Conservation (phyloP, 1,139 yeast species). For the Protomyces macrosporus region DNA sequence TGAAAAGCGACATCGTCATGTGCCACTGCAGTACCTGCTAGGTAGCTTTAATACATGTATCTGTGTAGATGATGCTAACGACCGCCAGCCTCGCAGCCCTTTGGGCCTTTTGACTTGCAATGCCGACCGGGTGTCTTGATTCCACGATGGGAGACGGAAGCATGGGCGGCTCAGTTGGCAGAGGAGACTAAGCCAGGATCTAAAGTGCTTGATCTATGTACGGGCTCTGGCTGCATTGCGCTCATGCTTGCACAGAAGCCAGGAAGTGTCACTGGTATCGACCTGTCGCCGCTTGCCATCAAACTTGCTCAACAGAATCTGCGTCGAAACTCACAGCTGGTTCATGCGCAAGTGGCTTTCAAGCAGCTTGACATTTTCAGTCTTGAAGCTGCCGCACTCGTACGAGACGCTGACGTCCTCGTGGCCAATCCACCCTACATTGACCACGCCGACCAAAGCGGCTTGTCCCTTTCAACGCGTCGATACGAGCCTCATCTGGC, state of each 20-base stretch:
- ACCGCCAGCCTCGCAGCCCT: slow-evolving; percentile 76
- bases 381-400: slow-evolving; percentile 15
- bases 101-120: slow-evolving; percentile 58
- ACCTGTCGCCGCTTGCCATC: slow-evolving; percentile 54
- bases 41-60: slow-evolving; percentile 33
- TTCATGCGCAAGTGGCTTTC: slow-evolving; percentile 31
- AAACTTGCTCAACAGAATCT: slow-evolving; percentile 49
- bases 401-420: slow-evolving; percentile 46
- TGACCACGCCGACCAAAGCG: slow-evolving; percentile 46
- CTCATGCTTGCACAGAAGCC: slow-evolving; percentile 51
- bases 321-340: slow-evolving; percentile 25
- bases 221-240: slow-evolving; percentile 89
- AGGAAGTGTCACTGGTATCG: slow-evolving; percentile 46
- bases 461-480: slow-evolving; percentile 57
- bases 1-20: slow-evolving; percentile 37
- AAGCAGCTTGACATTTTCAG: slow-evolving; percentile 29
- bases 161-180: slow-evolving; percentile 59
- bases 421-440: slow-evolving; percentile 91
- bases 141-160: slow-evolving; percentile 95
- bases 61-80: slow-evolving; percentile 60
- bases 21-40: slow-evolving; percentile 17
- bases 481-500: slow-evolving; percentile 73
- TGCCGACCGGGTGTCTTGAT: slow-evolving; percentile 68
- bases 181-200: slow-evolving; percentile 34
- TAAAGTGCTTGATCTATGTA: slow-evolving; percentile 64